Conservation (phyloP, 768 basidiomycete genomes). For the Lactarius akahatsu region DNA sequence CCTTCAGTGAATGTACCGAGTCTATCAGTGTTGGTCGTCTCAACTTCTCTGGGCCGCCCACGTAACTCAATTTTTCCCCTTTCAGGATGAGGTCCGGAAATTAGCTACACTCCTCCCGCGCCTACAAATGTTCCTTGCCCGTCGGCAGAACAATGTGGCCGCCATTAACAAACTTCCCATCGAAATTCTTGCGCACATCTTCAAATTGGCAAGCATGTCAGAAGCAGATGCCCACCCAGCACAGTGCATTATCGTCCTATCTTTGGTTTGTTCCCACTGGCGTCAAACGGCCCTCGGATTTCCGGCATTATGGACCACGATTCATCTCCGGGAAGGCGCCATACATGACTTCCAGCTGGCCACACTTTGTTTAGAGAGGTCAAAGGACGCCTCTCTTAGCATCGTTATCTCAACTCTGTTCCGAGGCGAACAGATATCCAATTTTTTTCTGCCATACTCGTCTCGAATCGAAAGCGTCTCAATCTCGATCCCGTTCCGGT, state of each 20-base stretch:
- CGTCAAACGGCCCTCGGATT: constrained; percentile 29
- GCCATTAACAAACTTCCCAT: constrained; percentile 25
- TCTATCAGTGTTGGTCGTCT: constrained; percentile 16
- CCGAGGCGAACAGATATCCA: constrained; percentile 28
- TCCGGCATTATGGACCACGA: constrained; percentile 28
- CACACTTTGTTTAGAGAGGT: constrained; percentile 28
- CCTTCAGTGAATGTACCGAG: constrained; percentile 7
- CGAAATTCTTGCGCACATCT: constrained; percentile 25
- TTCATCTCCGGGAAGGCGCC: constrained; percentile 28
- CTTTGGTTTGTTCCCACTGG: constrained; percentile 29
- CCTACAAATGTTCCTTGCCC: constrained; percentile 23
- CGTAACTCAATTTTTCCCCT: constrained; percentile 6
- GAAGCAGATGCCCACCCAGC: constrained; percentile 21
- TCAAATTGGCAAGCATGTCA: constrained; percentile 23
- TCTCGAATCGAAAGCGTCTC: constrained; percentile 27
- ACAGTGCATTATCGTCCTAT: constrained; percentile 22
- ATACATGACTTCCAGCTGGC: constrained; percentile 29
- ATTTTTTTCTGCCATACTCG: constrained; percentile 28
- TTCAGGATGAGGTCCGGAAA: constrained; percentile 23
- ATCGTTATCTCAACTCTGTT: constrained; percentile 28
- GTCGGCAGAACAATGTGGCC: constrained; percentile 22
- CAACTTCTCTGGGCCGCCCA: background rate
- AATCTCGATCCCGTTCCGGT: constrained; percentile 26
- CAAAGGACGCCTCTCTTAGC: constrained; percentile 26
- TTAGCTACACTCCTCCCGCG: constrained; percentile 27